These are phyloP conservation scores for Phytopythium kandeliae DNA, from an alignment of 352 stramenopile species.

Conservation along the genomic window DNA sequence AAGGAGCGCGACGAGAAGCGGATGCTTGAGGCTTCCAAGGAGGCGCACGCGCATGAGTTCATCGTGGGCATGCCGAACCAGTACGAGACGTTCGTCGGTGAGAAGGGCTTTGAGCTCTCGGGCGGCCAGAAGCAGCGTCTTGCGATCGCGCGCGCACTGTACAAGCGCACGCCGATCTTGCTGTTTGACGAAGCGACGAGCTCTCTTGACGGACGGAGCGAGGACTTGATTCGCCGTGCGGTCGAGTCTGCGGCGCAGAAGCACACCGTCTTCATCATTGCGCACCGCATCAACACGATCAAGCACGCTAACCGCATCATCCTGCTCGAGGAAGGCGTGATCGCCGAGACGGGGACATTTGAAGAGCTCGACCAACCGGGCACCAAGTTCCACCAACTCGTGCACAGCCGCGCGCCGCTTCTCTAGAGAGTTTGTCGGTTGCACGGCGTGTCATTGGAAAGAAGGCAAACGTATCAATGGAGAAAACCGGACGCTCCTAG, in stretches of 20 bases:
- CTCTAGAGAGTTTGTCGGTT: constrained; percentile 20
- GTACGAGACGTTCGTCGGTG: constrained; percentile 96
- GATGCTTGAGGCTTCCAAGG: constrained; percentile 54
- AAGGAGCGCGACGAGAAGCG: constrained; percentile 45
- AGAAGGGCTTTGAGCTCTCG: constrained; percentile 95
- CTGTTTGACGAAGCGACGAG: constrained; percentile 84
- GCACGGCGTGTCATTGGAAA: neutral
- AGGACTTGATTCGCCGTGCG: constrained; percentile 71
- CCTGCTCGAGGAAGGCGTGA: constrained; percentile 73
- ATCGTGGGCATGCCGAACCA: constrained; percentile 84
- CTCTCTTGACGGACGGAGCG: constrained; percentile 75
- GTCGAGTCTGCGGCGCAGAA: constrained; percentile 59
- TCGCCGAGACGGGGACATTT: constrained; percentile 72
- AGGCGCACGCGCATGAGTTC: constrained; percentile 76
- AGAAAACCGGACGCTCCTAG: neutral
- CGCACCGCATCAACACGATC: constrained; percentile 83
- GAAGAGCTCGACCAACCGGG: constrained; percentile 71
- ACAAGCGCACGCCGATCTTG: constrained; percentile 78
- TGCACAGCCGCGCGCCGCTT: constrained; percentile 56
- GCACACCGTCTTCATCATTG: constrained; percentile 80
- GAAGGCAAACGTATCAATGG: neutral
- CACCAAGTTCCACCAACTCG: constrained; percentile 71
- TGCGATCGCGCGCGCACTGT: constrained; percentile 75
- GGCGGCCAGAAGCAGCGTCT: constrained; percentile 97
- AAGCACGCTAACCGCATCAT: constrained; percentile 80